Base-by-base conservation (phyloP, 345 rosid genomes). In the Chamaenerion angustifolium region DNA sequence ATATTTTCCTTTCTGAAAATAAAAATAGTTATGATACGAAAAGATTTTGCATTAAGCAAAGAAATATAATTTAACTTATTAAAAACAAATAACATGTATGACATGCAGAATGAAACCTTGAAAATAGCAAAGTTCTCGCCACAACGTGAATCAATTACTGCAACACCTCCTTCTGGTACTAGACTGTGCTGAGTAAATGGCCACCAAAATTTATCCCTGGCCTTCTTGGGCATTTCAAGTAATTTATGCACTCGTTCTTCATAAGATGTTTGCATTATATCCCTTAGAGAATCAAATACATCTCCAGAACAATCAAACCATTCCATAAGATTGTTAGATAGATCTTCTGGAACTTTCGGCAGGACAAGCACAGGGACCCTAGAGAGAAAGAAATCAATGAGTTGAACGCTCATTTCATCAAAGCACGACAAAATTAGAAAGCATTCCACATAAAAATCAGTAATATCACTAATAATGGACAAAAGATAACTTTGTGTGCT, bases 151-250 rank as follows among this genome's bases (percentile, higher is more conserved):
- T 92, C 98, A 68, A 92, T 87, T 31, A 87, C 83, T 25, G 94
- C 80, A 58, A 87, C 79, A 59, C 35, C 57, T 48, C 63, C 79
- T 67, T 83, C 74, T 10, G 76, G 76, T 27, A 92, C 82, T 62
- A 78, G 79, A 52, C 67, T 70, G 71, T 92, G 98, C 69, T 92
- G 95, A 72, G 98, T 87, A 69, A 87, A 87, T 6, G 98, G 96
- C 98, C 98, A 84, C 96, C 98, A 92, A 56, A 92, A 76, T 59
- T 74, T 68, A 43, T 87, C 72, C 40, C 72, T 67, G 40, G 96
- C 96, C 59, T 55, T 83, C 75, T 71, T 87, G 11, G 77, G 64
- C 95, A 87, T 84, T 44, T 69, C 70, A 52, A 67, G 65, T 56
- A 92, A 57, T 62, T 78, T 76, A 15, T 63, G 65, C 37, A 84